Base-by-base conservation (phyloP, 2,329 filamentous ascomycete species). In the Aspergillus sp. region DNA sequence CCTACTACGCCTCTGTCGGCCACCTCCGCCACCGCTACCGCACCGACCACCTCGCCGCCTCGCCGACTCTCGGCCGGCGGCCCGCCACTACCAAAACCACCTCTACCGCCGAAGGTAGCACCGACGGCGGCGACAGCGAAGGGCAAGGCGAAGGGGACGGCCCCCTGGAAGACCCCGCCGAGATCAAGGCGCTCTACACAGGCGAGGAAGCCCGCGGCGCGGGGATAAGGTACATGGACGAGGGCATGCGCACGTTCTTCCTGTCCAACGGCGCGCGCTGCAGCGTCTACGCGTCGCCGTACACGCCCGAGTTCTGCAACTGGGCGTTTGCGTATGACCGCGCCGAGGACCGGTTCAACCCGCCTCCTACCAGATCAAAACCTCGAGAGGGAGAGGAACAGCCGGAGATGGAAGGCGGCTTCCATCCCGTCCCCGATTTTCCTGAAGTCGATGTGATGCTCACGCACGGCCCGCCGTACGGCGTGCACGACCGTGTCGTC, bases 381-480 rank as follows among this genome's bases (percentile, higher is more conserved):
- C n/a, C n/a, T n/a, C n/a, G n/a, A n/a, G n/a, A n/a, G n/a, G n/a
- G n/a, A n/a, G n/a, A n/a, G n/a, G n/a, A n/a, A n/a, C n/a, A n/a
- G 31, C n/a, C 29, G 36, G 25, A 47, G 44, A 21, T 34, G 20
- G 17, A 43, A 16, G 19, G 9, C 16, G 64, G 65, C 2, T 45
- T 49, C 9, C 67, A 72, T 20, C 75, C 76, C 0, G 64, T 81
- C 14, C 77, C 79, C 0, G 70, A 75, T 25, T 77, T 64, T 44
- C 71, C 74, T 0, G 60, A 56, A 2, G 64, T 83, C 19, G 83
- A 86, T 62, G 73, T 87, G 6, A 71, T 85, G 57, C 75, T 86
- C 61, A 86, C 84, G 0, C 84, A 87, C 60, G 83, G 83, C 1
- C 84, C 84, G 2, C 82, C 84, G 0, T 63, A 69, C 19, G 72